Base-by-base conservation (phyloP, 2,329 filamentous ascomycete species). In the Cladophialophora yegresii region DNA sequence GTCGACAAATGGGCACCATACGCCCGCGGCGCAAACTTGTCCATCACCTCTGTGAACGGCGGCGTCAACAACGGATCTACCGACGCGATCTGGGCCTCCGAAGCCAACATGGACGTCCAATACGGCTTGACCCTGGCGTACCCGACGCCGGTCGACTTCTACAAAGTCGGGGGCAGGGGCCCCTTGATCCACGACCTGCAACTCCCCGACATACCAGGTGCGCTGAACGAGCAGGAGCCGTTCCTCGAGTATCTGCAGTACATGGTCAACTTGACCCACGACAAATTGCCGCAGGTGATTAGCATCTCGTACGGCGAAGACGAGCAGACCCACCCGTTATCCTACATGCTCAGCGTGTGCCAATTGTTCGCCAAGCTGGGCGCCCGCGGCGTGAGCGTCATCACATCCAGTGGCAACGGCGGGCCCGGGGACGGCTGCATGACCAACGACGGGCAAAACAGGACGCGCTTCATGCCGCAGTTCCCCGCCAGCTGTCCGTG, bases 401-500 rank as follows among this genome's bases (percentile, higher is more conserved):
- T 92, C 61, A 22, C 20, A 13, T 43, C 12, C 72, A 80, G 83
- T 5, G 86, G 86, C 7, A 85, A 89, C 71, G 73, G 75, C 26
- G 86, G 86, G 32, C 80, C 87, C 10, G 84, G 84, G 40, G 75
- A 76, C 16, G 78, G 79, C 23, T 89, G 87, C 76, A 76, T 80
- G 56, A 81, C 80, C 62, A 86, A 87, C 71, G 85, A 88, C 62
- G 86, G 85, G 26, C 79, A 76, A 50, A 80, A 83, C 63, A 82
- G 78, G 0, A 81, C 82, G 8, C 78, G 81, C 22, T 85, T 88
- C 72, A 77, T 85, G 43, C 81, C 87, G 1, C 82, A 81, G 3
- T 91, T 90, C 75, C 88, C 89, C 0, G 83, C 83, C 0, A 82
- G 83, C 0, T 91, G 89, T 69, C 88, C 87, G 0, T 91, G 84